Evolutionary conservation across 2,329 filamentous ascomycete genomes (phyloP).

Genomic region (Tolypocladium inflatum): DNA sequence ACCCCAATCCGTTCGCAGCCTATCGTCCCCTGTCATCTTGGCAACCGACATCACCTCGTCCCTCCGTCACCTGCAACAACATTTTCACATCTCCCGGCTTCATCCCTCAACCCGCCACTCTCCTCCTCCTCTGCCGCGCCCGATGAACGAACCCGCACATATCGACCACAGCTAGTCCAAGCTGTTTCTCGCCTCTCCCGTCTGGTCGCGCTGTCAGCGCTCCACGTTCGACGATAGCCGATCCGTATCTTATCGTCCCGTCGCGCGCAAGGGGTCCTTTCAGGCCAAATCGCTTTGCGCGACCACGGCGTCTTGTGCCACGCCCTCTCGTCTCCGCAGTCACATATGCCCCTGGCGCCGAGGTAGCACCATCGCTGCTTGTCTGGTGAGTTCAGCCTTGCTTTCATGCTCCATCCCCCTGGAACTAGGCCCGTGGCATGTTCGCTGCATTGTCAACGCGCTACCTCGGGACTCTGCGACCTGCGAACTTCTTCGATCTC

Average conservation of each 20-base stretch:
- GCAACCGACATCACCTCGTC: background rate
- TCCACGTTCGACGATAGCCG: too few relatives aligned
- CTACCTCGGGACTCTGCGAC: background rate
- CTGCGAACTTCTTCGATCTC: background rate
- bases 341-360: background rate
- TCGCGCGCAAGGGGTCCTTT: background rate
- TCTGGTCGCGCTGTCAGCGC: background rate
- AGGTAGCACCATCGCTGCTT: background rate
- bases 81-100: background rate
- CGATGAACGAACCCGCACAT: conserved; percentile 4
- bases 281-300: background rate
- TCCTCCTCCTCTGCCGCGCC: background rate
- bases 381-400: background rate
- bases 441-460: background rate
- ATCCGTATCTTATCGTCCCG: background rate
- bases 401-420: background rate
- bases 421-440: background rate
- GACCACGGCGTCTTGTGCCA: background rate
- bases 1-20: background rate
- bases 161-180: conserved; percentile 5
- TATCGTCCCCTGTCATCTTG: background rate
- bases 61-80: background rate
- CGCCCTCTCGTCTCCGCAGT: background rate
- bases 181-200: background rate
- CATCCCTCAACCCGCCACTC: background rate